Conservation (phyloP, 73 alveolate genomes). For the Paramecium primaurelia region DNA sequence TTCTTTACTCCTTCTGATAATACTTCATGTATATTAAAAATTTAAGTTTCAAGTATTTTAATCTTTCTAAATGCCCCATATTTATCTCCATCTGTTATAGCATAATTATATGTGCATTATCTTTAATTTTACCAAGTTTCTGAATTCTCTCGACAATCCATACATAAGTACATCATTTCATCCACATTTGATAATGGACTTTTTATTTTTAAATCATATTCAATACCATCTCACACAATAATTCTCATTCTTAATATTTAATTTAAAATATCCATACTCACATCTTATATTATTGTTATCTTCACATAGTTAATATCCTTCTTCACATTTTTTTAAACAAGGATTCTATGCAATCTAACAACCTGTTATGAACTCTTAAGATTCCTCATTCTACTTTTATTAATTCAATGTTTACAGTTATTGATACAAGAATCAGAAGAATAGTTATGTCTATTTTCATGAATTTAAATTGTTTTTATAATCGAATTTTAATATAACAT, state of each 20-base stretch:
- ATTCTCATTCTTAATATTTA: neutral
- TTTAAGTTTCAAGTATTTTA: neutral
- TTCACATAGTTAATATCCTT: neutral
- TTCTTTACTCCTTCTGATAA: neutral
- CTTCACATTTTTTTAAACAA: neutral
- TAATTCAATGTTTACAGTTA: neutral
- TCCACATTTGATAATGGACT: constrained; percentile 15
- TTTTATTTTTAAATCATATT: neutral
- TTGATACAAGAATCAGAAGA: neutral
- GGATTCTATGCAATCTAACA: neutral
- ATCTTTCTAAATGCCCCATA: neutral
- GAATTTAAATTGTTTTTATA: neutral
- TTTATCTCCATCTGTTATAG: neutral
- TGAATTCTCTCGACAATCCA: constrained; percentile 37
- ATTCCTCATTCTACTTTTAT: neutral
- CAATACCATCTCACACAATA: constrained; percentile 23
- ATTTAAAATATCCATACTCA: neutral
- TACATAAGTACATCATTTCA: neutral
- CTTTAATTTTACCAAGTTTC: neutral
- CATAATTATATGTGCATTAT: neutral
- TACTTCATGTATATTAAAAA: neutral
- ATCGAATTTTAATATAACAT: neutral
- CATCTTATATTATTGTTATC: neutral
- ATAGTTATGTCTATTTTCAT: neutral
- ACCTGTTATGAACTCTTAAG: neutral